Conservation (phyloP, 768 basidiomycete genomes). For the Zangia roseola region DNA sequence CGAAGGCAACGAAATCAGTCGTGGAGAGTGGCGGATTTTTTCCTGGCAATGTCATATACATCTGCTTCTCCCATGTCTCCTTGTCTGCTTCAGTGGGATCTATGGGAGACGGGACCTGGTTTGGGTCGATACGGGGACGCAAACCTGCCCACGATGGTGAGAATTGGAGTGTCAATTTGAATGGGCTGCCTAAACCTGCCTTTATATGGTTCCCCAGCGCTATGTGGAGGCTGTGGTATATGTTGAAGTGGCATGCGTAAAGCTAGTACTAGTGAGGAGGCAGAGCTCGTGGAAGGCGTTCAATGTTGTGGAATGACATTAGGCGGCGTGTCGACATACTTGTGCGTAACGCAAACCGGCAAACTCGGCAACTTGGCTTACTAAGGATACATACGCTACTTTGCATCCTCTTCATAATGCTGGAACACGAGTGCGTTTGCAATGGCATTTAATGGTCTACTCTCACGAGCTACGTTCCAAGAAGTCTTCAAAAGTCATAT, state of each 20-base stretch:
- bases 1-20: constrained; percentile 84
- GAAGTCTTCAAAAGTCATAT: too few species aligned
- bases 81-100: constrained; percentile 78
- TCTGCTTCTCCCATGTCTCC: constrained; percentile 69
- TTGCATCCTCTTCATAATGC: too few species aligned
- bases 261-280: background rate
- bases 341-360: too few species aligned
- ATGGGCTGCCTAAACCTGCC: constrained; percentile 23
- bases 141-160: constrained; percentile 49
- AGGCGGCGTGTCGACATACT: too few species aligned
- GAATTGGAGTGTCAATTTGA: background rate
- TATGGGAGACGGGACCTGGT: constrained; percentile 89
- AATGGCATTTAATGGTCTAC: too few species aligned
- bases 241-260: constrained; percentile 26
- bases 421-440: too few species aligned
- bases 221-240: constrained; percentile 62
- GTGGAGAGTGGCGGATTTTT: constrained; percentile 79
- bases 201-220: constrained; percentile 50
- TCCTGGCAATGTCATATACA: constrained; percentile 61
- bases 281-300: background rate
- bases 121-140: constrained; percentile 79
- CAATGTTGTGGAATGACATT: background rate
- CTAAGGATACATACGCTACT: too few species aligned
- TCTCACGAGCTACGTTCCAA: too few species aligned
- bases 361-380: too few species aligned